These are phyloP conservation scores for Margaritispora aquatica DNA, from an alignment of 495 filamentous ascomycete species.

Conservation along the genomic window DNA sequence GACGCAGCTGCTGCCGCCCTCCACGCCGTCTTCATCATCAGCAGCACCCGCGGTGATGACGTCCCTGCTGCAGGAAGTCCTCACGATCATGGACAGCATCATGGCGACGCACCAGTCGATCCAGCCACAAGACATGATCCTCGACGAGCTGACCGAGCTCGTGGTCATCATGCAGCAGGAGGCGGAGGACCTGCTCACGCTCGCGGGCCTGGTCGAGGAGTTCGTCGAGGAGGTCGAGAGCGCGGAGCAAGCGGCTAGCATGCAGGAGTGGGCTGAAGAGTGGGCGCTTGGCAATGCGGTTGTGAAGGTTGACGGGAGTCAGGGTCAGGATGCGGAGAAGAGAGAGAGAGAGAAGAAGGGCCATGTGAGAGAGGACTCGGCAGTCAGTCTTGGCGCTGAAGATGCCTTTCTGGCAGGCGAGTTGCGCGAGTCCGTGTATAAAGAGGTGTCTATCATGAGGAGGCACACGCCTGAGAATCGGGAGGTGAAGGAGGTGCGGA, in stretches of 20 bases:
- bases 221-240: background rate
- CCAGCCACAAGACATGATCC: background rate
- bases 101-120: background rate
- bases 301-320: too few relatives aligned
- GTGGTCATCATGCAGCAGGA: slow-evolving; percentile 7
- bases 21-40: background rate
- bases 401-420: background rate
- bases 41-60: slow-evolving; percentile 1
- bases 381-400: background rate
- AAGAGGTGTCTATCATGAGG: background rate
- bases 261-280: background rate
- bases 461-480: background rate
- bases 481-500: background rate
- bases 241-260: background rate
- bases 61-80: background rate
- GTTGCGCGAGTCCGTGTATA: background rate
- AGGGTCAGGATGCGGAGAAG: background rate
- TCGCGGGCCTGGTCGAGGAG: slow-evolving; percentile 3
- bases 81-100: background rate
- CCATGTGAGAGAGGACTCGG: background rate
- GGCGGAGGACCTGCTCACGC: background rate
- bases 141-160: background rate
- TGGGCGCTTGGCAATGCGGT: background rate
- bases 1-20: background rate
- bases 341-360: background rate